phyloP scores from a whole-genome alignment of 108 stramenopile genomes.

The Hondaea fermentalgiana region DNA sequence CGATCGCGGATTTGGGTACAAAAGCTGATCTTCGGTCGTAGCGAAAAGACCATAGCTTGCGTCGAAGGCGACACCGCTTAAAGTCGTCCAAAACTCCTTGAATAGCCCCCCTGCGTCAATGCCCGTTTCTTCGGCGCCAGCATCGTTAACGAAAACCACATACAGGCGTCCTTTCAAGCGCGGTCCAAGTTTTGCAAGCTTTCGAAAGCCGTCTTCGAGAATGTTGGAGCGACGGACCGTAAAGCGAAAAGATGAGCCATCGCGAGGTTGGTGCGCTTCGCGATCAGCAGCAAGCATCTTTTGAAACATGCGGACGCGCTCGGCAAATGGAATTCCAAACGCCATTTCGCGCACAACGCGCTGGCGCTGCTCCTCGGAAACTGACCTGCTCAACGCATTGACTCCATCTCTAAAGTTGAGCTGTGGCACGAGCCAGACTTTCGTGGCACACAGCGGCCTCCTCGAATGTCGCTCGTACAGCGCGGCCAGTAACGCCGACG shows the following conservation, averaged over 20 bases:
- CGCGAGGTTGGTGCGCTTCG: background rate
- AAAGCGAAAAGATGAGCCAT: constrained; percentile 40
- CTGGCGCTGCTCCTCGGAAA: constrained; percentile 49
- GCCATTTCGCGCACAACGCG: constrained; percentile 69
- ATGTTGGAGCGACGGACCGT: constrained; percentile 67
- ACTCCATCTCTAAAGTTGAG: background rate
- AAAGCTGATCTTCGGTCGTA: constrained; percentile 62
- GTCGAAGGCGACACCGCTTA: constrained; percentile 75
- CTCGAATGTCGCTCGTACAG: constrained; percentile 71
- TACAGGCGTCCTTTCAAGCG: background rate
- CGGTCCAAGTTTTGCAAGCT: constrained; percentile 54
- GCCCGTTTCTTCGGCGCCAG: constrained; percentile 51
- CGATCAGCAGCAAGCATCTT: constrained; percentile 65
- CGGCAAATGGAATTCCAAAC: constrained; percentile 72
- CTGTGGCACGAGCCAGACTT: constrained; percentile 66
- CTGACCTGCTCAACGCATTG: constrained; percentile 53
- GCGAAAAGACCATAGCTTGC: constrained; percentile 78
- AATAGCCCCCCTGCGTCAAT: constrained; percentile 96
- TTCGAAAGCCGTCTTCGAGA: constrained; percentile 68
- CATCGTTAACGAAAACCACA: constrained; percentile 23
- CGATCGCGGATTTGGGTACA: constrained; percentile 87
- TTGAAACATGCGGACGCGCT: constrained; percentile 71
- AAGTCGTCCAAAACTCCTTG: constrained; percentile 87
- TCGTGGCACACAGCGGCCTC: constrained; percentile 64
- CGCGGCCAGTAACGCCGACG: constrained; percentile 50